Evolutionary conservation across 2,329 filamentous ascomycete genomes (phyloP), one percentile per base, ranked within the genome.

Genomic region (Fusarium sp.): DNA sequence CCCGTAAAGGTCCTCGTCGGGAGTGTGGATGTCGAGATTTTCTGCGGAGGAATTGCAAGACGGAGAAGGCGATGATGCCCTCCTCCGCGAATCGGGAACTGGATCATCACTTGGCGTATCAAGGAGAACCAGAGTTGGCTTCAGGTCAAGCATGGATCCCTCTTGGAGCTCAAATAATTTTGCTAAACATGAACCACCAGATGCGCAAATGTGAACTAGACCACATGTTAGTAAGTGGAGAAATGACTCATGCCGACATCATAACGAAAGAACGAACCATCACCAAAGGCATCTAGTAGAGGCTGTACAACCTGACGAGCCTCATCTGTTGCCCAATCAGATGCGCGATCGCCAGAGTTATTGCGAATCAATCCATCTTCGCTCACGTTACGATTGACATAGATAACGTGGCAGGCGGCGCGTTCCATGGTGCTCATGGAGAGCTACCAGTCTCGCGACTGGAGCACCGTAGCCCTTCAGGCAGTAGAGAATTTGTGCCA

Each of bases 401-500:
- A 89, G 65, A 89, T 85, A 69, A 89, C 82, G 76, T 88, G 85
- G 76, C 85, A 88, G 61, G 80, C 79, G 73, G 83, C 81, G 75
- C 81, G 82, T 77, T 88, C 86, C 86, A 89, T 89, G 76, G 78
- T 83, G 80, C 80, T 79, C 80, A 81, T 78, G 76, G 80, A 78
- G 80, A 83, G 84, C 84, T 84, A 83, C 85, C 84, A 87, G 86
- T 86, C 86, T 83, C 79, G 77, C 82, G 85, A 87, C 85, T 81
- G 85, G 84, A 84, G 82, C 84, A 82, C 84, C 83, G 83, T 81
- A 80, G 79, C 83, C 84, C 80, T 82, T 74, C 72, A 67, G 74
- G 74, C 75, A 73, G 55, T 51, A 47, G 32, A 61, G 49, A 61
- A 65, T 59, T 55, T 55, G 62, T 62, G 57, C 68, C 72, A 71